Evolutionary conservation across 2,329 filamentous ascomycete species (phyloP).

Genomic region (Alternaria sp.): DNA sequence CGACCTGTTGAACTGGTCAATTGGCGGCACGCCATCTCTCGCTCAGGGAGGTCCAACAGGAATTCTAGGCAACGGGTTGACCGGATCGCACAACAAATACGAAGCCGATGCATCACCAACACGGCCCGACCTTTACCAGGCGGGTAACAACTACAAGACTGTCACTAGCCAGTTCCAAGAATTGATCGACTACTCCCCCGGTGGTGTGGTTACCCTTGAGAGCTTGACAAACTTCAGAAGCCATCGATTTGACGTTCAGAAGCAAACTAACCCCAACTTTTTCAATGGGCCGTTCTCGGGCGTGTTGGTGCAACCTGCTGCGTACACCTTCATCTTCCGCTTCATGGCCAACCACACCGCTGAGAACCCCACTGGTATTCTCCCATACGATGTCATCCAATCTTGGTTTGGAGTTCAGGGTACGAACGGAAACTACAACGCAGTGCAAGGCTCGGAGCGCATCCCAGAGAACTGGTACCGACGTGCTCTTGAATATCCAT

Average conservation of each 20-base stretch:
- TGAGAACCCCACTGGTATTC: slow-evolving; percentile 23
- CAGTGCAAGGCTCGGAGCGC: slow-evolving; percentile 27
- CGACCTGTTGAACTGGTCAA: slow-evolving; percentile 31
- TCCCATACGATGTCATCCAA: slow-evolving; percentile 30
- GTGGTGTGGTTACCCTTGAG: slow-evolving; percentile 31
- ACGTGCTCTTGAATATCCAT: slow-evolving; percentile 33
- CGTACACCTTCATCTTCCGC: slow-evolving; percentile 38
- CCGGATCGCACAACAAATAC: slow-evolving; percentile 37
- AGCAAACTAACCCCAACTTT: slow-evolving; percentile 29
- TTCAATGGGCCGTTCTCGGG: slow-evolving; percentile 37
- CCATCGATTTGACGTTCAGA: slow-evolving; percentile 31
- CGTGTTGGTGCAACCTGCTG: slow-evolving; percentile 36
- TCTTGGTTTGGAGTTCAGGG: slow-evolving; percentile 37
- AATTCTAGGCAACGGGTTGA: slow-evolving; percentile 29
- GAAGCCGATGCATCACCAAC: slow-evolving; percentile 36
- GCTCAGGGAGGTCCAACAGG: slow-evolving; percentile 29
- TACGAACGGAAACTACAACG: slow-evolving; percentile 23
- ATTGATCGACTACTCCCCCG: slow-evolving; percentile 31
- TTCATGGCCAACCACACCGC: slow-evolving; percentile 39
- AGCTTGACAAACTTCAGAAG: slow-evolving; percentile 31
- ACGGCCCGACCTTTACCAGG: slow-evolving; percentile 31
- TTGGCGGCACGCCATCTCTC: slow-evolving; percentile 34
- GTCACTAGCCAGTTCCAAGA: slow-evolving; percentile 33
- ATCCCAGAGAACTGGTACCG: slow-evolving; percentile 37
- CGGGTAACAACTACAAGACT: slow-evolving; percentile 34